phyloP scores from a whole-genome alignment of 768 basidiomycete genomes.

The Xerocomellus chrysenteron region DNA sequence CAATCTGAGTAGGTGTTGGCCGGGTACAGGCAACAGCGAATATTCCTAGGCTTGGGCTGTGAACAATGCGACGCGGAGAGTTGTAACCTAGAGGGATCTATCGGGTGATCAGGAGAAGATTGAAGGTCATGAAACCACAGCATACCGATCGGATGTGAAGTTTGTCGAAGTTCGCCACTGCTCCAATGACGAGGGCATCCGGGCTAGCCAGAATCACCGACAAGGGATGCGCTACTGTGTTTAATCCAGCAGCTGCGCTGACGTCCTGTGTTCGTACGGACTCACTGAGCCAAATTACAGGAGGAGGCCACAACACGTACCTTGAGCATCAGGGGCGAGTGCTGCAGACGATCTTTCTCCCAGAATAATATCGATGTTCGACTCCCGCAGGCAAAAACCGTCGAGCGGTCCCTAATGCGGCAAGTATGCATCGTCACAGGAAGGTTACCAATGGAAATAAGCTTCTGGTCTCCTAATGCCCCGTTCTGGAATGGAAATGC shows the following conservation, averaged over 20 bases:
- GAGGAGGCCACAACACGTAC: slow-evolving; percentile 28
- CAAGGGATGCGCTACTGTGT: slow-evolving; percentile 45
- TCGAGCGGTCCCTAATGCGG: slow-evolving; percentile 47
- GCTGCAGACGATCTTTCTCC: slow-evolving; percentile 60
- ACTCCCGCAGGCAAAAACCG: slow-evolving; percentile 72
- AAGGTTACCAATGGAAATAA: slow-evolving; percentile 60
- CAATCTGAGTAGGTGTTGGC: slow-evolving; percentile 53
- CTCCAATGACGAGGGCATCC: slow-evolving; percentile 60
- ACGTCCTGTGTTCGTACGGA: slow-evolving; percentile 44
- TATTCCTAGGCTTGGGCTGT: slow-evolving; percentile 51
- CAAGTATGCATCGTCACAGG: slow-evolving; percentile 65
- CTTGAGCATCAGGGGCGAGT: slow-evolving; percentile 74
- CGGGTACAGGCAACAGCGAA: slow-evolving; percentile 68
- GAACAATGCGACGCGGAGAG: slow-evolving; percentile 64
- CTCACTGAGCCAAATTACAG: background rate
- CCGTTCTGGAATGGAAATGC: slow-evolving; percentile 49
- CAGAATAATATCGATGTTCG: slow-evolving; percentile 67
- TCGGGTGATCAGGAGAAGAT: background rate
- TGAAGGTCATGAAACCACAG: background rate
- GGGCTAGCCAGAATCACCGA: slow-evolving; percentile 61
- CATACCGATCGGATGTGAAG: slow-evolving; percentile 78
- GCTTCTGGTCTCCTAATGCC: slow-evolving; percentile 48
- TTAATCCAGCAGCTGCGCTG: slow-evolving; percentile 49
- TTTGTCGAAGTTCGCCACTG: slow-evolving; percentile 66
- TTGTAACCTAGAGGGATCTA: slow-evolving; percentile 74